A percentile compares a stretch with the other conserved stretches of the same genome.
Evolutionary conservation across 495 filamentous ascomycete species (phyloP).

Genomic region (Xylaria intraflava): DNA sequence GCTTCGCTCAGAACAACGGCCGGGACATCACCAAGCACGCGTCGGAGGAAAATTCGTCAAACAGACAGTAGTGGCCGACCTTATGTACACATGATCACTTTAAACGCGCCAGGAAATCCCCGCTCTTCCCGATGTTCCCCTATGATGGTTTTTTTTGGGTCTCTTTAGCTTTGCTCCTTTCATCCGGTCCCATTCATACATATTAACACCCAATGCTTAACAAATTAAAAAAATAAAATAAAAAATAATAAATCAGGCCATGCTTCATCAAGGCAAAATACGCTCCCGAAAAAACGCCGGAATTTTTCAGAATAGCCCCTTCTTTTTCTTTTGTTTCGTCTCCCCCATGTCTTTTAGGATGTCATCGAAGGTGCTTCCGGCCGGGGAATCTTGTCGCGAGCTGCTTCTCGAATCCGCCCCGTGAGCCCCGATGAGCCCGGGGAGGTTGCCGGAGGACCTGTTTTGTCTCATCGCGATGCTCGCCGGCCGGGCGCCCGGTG

Average conservation of each 20-base stretch:
- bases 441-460: conserved; percentile 24
- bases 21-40: not conserved
- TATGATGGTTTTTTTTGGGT: too few relatives aligned
- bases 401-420: conserved; percentile 16
- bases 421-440: conserved; percentile 13
- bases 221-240: conserved; percentile 5
- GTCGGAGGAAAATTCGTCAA: not conserved
- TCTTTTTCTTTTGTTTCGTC: conserved; percentile 38
- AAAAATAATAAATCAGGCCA: conserved; percentile 12
- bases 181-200: too few relatives aligned
- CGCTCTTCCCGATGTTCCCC: too few relatives aligned
- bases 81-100: too few relatives aligned
- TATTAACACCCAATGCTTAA: too few relatives aligned
- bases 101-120: too few relatives aligned
- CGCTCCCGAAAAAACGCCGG: conserved; percentile 12
- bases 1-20: not conserved
- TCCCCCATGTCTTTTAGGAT: conserved; percentile 50
- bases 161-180: too few relatives aligned
- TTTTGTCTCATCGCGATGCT: conserved; percentile 22
- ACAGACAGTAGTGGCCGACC: not conserved
- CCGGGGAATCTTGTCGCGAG: conserved; percentile 35
- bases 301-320: conserved; percentile 29
- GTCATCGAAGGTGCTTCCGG: conserved; percentile 56
- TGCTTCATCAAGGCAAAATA: not conserved
- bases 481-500: conserved; percentile 21